These are phyloP conservation scores for Yamadazyma buinensis DNA, from an alignment of 1,139 yeast species.

Conservation along the genomic window DNA sequence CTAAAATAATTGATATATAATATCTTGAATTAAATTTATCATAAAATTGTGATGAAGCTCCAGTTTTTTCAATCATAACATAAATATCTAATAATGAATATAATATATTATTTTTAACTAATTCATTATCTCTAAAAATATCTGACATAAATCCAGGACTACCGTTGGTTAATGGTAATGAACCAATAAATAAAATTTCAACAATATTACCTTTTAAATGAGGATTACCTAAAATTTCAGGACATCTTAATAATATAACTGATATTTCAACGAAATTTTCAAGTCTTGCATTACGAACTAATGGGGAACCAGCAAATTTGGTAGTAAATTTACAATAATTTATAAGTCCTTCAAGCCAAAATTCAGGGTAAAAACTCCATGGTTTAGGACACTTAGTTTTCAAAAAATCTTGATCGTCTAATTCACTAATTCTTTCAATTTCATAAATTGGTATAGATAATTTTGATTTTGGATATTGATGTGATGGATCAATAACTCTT, in stretches of 20 bases:
- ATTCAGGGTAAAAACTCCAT: constrained; percentile 85
- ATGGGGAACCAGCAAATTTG: constrained; percentile 56
- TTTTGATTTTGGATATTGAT: constrained; percentile 53
- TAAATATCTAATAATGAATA: constrained; percentile 86
- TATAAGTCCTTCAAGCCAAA: constrained; percentile 76
- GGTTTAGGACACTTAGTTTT: constrained; percentile 67
- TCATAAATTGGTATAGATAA: constrained; percentile 66
- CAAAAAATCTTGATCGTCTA: constrained; percentile 68
- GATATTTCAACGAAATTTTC: constrained; percentile 67
- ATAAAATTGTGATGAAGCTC: constrained; percentile 91
- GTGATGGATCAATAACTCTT: constrained; percentile 68
- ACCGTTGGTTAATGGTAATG: constrained; percentile 55
- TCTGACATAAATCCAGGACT: constrained; percentile 70
- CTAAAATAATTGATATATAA: constrained; percentile 78
- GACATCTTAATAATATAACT: constrained; percentile 74
- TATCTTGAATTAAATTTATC: constrained; percentile 92
- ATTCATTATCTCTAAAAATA: constrained; percentile 58
- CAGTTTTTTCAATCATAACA: constrained; percentile 94
- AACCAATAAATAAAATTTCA: constrained; percentile 76
- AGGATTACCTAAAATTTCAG: constrained; percentile 85
- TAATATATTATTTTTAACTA: constrained; percentile 64
- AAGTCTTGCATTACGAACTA: constrained; percentile 51
- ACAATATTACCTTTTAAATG: constrained; percentile 84
- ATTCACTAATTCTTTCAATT: constrained; percentile 42
- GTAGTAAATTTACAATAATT: constrained; percentile 68